Percentiles rank a stretch among this genome's conserved stretches.
phyloP scores from a whole-genome alignment of 768 basidiomycete genomes.

The Scleroderma citrinum region DNA sequence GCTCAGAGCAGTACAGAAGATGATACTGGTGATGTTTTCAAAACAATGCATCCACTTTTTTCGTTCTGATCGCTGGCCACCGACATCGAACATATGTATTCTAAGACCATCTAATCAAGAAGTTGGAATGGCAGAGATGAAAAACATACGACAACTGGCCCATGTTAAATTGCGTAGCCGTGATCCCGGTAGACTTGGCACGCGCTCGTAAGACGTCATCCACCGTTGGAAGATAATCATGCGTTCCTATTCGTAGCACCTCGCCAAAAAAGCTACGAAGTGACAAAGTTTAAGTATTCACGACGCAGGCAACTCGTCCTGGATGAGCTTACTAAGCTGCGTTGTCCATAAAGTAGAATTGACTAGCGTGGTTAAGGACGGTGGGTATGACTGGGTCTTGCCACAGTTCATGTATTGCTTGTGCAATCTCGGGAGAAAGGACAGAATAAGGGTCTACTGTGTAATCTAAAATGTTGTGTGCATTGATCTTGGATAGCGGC shows the following conservation, averaged over 20 bases:
- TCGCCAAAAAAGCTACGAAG: slow-evolving; percentile 75
- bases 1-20: slow-evolving; percentile 67
- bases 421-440: slow-evolving; percentile 60
- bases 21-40: slow-evolving; percentile 71
- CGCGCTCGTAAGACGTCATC: slow-evolving; percentile 85
- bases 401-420: slow-evolving; percentile 65
- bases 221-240: slow-evolving; percentile 80
- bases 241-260: slow-evolving; percentile 73
- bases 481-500: slow-evolving; percentile 26
- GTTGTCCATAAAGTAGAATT: slow-evolving; percentile 95
- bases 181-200: slow-evolving; percentile 85
- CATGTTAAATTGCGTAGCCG: slow-evolving; percentile 77
- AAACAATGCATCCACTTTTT: slow-evolving; percentile 83
- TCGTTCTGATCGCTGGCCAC: slow-evolving; percentile 74
- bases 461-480: slow-evolving; percentile 60
- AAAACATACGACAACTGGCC: slow-evolving; percentile 52
- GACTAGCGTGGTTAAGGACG: slow-evolving; percentile 50
- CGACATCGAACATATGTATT: slow-evolving; percentile 74
- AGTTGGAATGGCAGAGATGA: accelerated
- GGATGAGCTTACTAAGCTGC: slow-evolving; percentile 67
- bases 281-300: neutral
- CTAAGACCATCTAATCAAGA: slow-evolving; percentile 15
- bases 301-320: neutral
- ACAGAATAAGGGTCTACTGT: slow-evolving; percentile 36
- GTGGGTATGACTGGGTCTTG: slow-evolving; percentile 55